These are phyloP conservation scores for Phytophthora foliorum DNA, from an alignment of 352 stramenopile genomes.

Conservation along the genomic window DNA sequence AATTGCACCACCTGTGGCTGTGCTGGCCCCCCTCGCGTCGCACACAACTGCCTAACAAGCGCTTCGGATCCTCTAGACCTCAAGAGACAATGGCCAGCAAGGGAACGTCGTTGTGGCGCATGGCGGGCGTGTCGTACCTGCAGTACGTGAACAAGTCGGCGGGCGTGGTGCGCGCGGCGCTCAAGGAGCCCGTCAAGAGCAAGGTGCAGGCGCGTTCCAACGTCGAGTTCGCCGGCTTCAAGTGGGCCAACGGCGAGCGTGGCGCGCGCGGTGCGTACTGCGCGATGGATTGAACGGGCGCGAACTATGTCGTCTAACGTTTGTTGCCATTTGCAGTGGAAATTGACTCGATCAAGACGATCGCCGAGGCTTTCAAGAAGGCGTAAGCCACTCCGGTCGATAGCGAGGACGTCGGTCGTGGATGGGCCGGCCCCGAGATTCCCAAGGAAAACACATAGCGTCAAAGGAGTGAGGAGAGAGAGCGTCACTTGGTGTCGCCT, in stretches of 20 bases:
- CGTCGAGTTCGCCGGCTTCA: slow-evolving; percentile 88
- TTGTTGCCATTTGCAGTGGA: slow-evolving; percentile 49
- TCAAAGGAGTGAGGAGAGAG: slow-evolving; percentile 25
- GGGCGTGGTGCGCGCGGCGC: slow-evolving; percentile 68
- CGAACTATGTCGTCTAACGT: neutral
- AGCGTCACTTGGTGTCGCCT: too few species aligned
- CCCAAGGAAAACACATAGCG: slow-evolving; percentile 23
- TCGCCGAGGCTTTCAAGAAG: slow-evolving; percentile 81
- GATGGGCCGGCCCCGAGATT: slow-evolving; percentile 12
- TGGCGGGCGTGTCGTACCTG: slow-evolving; percentile 88
- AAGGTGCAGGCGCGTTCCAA: slow-evolving; percentile 75
- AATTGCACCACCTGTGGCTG: slow-evolving; percentile 36
- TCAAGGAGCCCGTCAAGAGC: slow-evolving; percentile 92
- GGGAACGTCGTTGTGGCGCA: slow-evolving; percentile 90
- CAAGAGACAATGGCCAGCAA: slow-evolving; percentile 70
- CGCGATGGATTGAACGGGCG: neutral
- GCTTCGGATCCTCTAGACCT: slow-evolving; percentile 24
- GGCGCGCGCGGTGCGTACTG: slow-evolving; percentile 67
- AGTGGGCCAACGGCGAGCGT: slow-evolving; percentile 87
- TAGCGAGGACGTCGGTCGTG: slow-evolving; percentile 16
- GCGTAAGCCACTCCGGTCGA: slow-evolving; percentile 49
- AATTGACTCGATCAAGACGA: slow-evolving; percentile 87
- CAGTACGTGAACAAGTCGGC: slow-evolving; percentile 92
- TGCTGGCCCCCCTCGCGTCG: slow-evolving; percentile 6
- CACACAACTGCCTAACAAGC: too few species aligned